Evolutionary conservation across 148 eudicot species (phyloP).

Genomic region (Chenopodium album): DNA sequence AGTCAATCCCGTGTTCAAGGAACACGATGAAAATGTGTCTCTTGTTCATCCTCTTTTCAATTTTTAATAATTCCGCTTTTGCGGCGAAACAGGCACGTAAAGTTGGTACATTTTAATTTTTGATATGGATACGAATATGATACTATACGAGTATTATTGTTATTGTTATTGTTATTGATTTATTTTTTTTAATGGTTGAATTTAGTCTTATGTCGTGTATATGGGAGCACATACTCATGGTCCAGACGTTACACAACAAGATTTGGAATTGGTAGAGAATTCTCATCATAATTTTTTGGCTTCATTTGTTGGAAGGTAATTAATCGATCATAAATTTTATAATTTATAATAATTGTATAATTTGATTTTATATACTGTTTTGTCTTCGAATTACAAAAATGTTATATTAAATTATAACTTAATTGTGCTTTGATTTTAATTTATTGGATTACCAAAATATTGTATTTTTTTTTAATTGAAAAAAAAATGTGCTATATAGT

Average conservation of each 20-base stretch:
- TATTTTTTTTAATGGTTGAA: background rate
- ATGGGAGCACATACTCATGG: conserved; percentile 65
- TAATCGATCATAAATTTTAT: too few species aligned
- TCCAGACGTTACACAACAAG: conserved; percentile 27
- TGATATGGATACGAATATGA: background rate
- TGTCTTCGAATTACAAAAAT: background rate
- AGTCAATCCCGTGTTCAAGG: background rate
- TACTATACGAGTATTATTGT: background rate
- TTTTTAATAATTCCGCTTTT: conserved; percentile 1
- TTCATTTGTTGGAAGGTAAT: conserved; percentile 57
- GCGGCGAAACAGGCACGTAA: conserved; percentile 26
- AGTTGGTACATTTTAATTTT: too few species aligned
- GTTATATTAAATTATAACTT: too few species aligned
- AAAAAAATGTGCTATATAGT: conserved; percentile 27
- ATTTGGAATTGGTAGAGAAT: conserved; percentile 30
- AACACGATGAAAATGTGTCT: background rate
- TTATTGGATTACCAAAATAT: background rate
- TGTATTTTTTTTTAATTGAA: too few species aligned
- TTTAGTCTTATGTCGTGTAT: conserved; percentile 62
- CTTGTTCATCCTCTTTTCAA: conserved; percentile 15
- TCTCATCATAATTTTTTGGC: conserved; percentile 55
- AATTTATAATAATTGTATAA: background rate
- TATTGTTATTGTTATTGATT: background rate
- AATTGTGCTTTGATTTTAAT: background rate
- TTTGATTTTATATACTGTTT: background rate